Base-by-base conservation (phyloP, 768 basidiomycete species). In the Podaxis sp. region DNA sequence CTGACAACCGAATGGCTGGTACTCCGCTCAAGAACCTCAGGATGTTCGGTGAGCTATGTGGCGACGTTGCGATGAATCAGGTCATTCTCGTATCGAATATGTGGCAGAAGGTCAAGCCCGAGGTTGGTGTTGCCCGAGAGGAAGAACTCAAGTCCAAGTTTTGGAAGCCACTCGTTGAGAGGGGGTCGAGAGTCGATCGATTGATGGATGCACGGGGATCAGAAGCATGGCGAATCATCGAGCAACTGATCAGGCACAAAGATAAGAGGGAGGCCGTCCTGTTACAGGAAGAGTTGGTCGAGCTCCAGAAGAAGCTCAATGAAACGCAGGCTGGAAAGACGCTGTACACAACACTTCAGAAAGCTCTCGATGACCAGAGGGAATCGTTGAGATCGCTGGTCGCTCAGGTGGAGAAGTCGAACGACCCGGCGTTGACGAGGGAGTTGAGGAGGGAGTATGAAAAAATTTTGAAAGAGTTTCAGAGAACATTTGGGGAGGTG, bases 81-180 rank as follows among this genome's bases (percentile, higher is more conserved):
- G 66, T 64, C 11, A 50, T 54, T 12, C 62, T 66, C 11, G 60
- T 66, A 4, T 66, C 64, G 8, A 66, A 63, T 3, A 68, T 65
- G 66, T 66, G 66, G 67, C 59, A 64, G 73, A 69, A 72, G 57
- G 78, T 80, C 47, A 67, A 67, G 62, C 68, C 62, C 43, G 73
- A 70, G 55, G 36, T 74, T 54, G 80, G 77, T 1, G 67, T 73
- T 63, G 70, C 68, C 1, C 73, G 84, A 11, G 83, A 85, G 68
- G 61, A 49, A 0, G 79, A 83, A 66, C 76, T 84, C 3, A 64
- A 67, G 25, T 66, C 67, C 65, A 75, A 73, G 56, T 84, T 82
- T 68, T 84, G 82, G 73, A 80, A 80, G 63, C 74, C 75, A 22
- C 79, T 76, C 4, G 70, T 83, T n/a, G 76, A 82, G 27, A 78